A percentile compares a stretch with the other conserved stretches of the same genome.
Conservation (phyloP, 2,329 filamentous ascomycete genomes). For the Clonostachys byssicola region DNA sequence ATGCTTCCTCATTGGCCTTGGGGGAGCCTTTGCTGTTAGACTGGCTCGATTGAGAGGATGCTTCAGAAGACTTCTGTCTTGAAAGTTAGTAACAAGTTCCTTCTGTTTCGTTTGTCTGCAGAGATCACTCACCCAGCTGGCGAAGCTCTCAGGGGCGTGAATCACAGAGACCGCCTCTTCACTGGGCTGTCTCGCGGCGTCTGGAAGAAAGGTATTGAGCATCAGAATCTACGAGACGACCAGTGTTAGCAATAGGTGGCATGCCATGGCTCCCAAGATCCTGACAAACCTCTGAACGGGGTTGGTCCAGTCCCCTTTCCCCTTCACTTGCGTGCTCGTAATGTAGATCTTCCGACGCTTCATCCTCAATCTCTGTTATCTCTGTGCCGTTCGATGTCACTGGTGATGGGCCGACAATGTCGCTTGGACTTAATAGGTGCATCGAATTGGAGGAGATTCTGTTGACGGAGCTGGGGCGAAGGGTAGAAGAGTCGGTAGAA, state of each 20-base stretch:
- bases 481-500: constrained; percentile 36
- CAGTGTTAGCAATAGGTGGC: constrained; percentile 5
- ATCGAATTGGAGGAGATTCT: constrained; percentile 46
- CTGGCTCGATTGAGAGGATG: constrained; percentile 24
- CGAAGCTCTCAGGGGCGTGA: constrained; percentile 81
- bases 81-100: constrained; percentile 9
- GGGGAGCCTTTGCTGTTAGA: constrained; percentile 28
- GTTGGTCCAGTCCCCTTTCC: constrained; percentile 7
- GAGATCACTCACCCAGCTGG: constrained; percentile 58
- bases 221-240: constrained; percentile 36
- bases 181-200: constrained; percentile 50
- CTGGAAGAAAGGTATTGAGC: constrained; percentile 53
- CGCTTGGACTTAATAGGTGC: constrained; percentile 58
- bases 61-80: constrained; percentile 35
- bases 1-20: constrained; percentile 26
- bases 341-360: constrained; percentile 58
- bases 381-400: constrained; percentile 83
- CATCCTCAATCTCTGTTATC: constrained; percentile 80
- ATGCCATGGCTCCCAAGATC: not conserved
- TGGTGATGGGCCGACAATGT: constrained; percentile 75
- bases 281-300: constrained; percentile 22
- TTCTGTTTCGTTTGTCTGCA: not conserved
- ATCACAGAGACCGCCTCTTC: constrained; percentile 89
- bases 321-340: constrained; percentile 10
- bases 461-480: constrained; percentile 46